phyloP scores from a whole-genome alignment of 2,329 filamentous ascomycete genomes.

The Nemania sp. region DNA sequence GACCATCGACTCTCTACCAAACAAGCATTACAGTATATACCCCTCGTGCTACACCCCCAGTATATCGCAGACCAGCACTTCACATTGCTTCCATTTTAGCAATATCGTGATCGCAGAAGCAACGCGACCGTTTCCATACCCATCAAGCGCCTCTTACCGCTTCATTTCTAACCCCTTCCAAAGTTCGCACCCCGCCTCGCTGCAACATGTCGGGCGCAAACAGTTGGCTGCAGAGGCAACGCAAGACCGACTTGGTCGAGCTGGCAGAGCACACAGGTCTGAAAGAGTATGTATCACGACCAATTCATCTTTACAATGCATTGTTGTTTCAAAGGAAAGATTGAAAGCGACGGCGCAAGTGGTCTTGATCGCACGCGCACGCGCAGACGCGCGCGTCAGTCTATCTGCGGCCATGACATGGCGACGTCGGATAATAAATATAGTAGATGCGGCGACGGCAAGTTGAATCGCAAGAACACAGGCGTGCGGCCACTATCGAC shows the following conservation, averaged over 20 bases:
- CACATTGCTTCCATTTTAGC: constrained; percentile 27
- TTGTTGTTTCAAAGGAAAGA: neutral
- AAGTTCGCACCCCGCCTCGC: constrained; percentile 32
- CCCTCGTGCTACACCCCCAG: constrained; percentile 12
- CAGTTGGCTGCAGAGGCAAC: constrained; percentile 78
- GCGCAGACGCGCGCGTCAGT: too few relatives aligned
- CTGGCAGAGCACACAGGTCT: constrained; percentile 73
- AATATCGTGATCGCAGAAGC: constrained; percentile 39
- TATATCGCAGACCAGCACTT: constrained; percentile 30
- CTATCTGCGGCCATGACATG: too few relatives aligned
- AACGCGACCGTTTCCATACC: constrained; percentile 40
- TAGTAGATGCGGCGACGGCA: too few relatives aligned
- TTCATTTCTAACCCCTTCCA: constrained; percentile 7
- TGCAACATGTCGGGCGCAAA: constrained; percentile 64
- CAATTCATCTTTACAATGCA: constrained; percentile 6
- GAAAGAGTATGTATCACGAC: constrained; percentile 63
- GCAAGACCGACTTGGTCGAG: constrained; percentile 77
- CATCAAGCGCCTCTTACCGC: constrained; percentile 21
- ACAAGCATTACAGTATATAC: constrained; percentile 15
- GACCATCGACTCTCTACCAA: constrained; percentile 5
- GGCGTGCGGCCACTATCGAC: too few relatives aligned
- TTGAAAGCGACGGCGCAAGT: too few relatives aligned
- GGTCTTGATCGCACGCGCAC: too few relatives aligned
- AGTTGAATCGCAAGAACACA: too few relatives aligned
- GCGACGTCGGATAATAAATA: too few relatives aligned